A percentile compares a stretch with the other conserved stretches of the same genome.
These are phyloP conservation scores for Ceriops zippeliana DNA, from an alignment of 345 rosid species.

Conservation along the genomic window DNA sequence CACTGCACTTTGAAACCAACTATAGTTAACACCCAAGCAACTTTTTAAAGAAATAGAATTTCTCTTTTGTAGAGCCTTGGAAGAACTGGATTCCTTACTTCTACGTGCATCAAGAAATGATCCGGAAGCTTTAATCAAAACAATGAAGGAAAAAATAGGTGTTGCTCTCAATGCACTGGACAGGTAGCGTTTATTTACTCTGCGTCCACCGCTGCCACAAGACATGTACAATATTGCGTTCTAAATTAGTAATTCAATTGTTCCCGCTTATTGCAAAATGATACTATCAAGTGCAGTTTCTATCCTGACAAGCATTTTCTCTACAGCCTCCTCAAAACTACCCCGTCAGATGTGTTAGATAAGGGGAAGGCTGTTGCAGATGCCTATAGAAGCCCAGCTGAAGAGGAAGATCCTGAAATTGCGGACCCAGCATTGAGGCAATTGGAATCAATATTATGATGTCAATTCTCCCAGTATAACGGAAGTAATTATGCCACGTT, in stretches of 20 bases:
- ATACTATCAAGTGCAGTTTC: background rate
- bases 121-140: slow-evolving; percentile 46
- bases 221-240: no score
- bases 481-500: background rate
- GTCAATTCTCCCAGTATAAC: background rate
- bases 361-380: slow-evolving; percentile 71
- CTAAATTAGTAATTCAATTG: background rate
- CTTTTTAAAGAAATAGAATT: background rate
- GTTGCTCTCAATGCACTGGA: slow-evolving; percentile 55
- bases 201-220: no score
- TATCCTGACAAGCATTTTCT: slow-evolving; percentile 1
- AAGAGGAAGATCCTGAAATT: slow-evolving; percentile 28
- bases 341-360: slow-evolving; percentile 58
- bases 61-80: slow-evolving; percentile 47
- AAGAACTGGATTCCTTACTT: slow-evolving; percentile 70
- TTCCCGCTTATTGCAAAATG: background rate
- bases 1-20: background rate
- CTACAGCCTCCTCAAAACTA: slow-evolving; percentile 65
- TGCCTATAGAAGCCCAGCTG: slow-evolving; percentile 48
- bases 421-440: slow-evolving; percentile 58
- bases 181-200: slow-evolving; percentile 33
- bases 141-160: slow-evolving; percentile 63
- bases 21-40: background rate
- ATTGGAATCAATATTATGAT: slow-evolving; percentile 61
- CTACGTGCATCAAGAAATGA: slow-evolving; percentile 75